Conservation (phyloP, 345 rosid species). For the Citrus reticulata region DNA sequence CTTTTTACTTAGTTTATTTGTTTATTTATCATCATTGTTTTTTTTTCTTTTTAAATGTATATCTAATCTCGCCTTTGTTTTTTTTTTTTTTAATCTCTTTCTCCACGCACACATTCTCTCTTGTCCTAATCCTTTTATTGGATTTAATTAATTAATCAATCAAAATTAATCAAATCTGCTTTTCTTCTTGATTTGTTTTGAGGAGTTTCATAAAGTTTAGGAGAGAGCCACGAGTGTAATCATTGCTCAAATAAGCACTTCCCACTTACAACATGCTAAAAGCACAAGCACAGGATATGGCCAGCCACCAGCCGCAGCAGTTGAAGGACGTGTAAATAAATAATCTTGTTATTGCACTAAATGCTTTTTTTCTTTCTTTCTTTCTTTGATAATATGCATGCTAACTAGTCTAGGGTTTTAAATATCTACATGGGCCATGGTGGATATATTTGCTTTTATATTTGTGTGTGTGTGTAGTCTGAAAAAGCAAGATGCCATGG, state of each 20-base stretch:
- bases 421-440: background rate
- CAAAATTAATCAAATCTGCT: constrained; percentile 21
- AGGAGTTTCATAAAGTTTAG: constrained; percentile 24
- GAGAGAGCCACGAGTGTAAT: constrained; percentile 46
- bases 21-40: background rate
- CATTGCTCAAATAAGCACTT: constrained; percentile 41
- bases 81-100: background rate
- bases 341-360: background rate
- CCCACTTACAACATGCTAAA: constrained; percentile 31
- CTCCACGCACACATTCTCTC: constrained; percentile 9
- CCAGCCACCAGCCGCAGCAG: background rate
- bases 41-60: background rate
- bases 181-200: constrained; percentile 10
- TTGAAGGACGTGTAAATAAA: background rate
- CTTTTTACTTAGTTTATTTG: background rate
- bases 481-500: background rate
- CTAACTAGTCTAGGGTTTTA: background rate
- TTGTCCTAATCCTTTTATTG: constrained; percentile 18
- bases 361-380: background rate
- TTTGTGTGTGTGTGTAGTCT: background rate
- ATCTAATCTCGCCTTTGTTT: constrained; percentile 3
- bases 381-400: background rate
- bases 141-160: background rate
- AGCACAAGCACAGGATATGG: background rate
- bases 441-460: background rate